phyloP scores from a whole-genome alignment of 441 rosid species.

The Adansonia rubrostipa region DNA sequence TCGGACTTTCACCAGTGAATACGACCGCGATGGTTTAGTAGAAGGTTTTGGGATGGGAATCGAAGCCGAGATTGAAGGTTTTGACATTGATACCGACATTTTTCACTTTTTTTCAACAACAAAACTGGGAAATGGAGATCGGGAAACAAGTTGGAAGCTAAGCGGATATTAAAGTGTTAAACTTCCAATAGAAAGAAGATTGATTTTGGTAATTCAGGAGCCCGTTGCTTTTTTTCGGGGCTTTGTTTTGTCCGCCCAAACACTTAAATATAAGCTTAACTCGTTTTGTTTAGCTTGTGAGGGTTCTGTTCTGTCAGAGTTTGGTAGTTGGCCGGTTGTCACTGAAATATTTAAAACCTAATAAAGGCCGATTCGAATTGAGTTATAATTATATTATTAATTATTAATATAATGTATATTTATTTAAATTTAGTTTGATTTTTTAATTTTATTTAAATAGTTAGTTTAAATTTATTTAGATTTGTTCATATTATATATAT shows the following conservation, averaged over 20 bases:
- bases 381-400: too few relatives aligned
- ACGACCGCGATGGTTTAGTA: slow-evolving; percentile 12
- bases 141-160: not conserved
- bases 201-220: not conserved
- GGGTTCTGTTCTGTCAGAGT: not conserved
- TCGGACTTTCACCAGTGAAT: slow-evolving; percentile 39
- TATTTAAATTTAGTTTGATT: too few relatives aligned
- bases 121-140: not conserved
- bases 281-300: not conserved
- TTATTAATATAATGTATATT: too few relatives aligned
- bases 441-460: too few relatives aligned
- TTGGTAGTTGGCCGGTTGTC: slow-evolving; percentile 4
- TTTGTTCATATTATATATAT: too few relatives aligned
- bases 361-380: not conserved
- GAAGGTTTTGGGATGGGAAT: slow-evolving; percentile 39
- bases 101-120: not conserved
- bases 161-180: not conserved
- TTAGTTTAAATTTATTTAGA: too few relatives aligned
- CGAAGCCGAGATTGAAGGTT: slow-evolving; percentile 50
- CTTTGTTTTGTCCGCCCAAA: slow-evolving; percentile 34
- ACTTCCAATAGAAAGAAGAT: not conserved
- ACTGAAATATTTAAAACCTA: not conserved
- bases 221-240: not conserved
- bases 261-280: not conserved
- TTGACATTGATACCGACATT: slow-evolving; percentile 59